Base-by-base conservation (phyloP, 306 rosid species). In the Argentina anserina region DNA sequence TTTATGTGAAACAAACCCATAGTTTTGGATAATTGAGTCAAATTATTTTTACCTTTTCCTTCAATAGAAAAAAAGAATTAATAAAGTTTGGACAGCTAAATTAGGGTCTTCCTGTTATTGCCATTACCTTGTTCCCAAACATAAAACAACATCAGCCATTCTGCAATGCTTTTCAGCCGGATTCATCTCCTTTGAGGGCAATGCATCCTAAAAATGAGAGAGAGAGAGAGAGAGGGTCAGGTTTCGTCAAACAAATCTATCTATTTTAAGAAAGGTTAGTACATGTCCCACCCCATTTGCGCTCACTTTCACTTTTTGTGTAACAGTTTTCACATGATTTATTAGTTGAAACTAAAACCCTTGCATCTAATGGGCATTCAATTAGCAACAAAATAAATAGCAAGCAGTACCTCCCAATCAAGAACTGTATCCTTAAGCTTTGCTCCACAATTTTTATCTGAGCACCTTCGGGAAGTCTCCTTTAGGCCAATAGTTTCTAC, bases 41-140 rank as follows among this genome's bases (percentile, higher is more conserved):
- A 67, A 42, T 21, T 13, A 25, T 40, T 20, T 20, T 42, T 4
- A 67, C 25, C 3, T 7, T 12, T 23, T 14, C 14, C 14, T 23
- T 55, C 9, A 15, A 42, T 34, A 29, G 45, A 17, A 45, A 17
- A 45, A 67, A 67, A 3, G 56, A n/a, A 28, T 18, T 5, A 29
- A 23, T 9, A 63, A 8, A 34, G 14, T 26, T 23, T 17, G 61
- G 31, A 56, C 0, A 7, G 36, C n/a, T 42, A 46, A 58, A 26
- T 20, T 20, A 34, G 29, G 36, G 50, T 31, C 73, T 70, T 60
- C 26, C 49, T 49, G 74, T 71, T 18, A 23, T 69, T 84, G 91
- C 97, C 15, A 23, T 69, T 85, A 94, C 99, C 99, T 94, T 56
- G 99, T 94, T 79, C 99, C 99, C 79, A 94, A 76, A 87, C 99